Conservation (phyloP, 2,329 filamentous ascomycete species). For the Rasamsonia emersonii region DNA sequence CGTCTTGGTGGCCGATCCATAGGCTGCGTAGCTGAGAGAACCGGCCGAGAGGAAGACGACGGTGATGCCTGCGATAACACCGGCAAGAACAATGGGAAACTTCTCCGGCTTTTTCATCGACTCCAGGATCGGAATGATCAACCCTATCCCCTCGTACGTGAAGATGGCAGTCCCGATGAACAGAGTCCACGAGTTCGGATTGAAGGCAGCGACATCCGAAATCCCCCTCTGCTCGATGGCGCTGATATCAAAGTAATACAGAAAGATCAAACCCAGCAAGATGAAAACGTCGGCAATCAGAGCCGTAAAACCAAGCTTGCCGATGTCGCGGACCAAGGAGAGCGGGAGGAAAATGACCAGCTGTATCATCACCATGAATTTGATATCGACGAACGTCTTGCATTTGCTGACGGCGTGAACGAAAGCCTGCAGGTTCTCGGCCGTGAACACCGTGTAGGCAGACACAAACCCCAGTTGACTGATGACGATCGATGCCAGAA, state of each 20-base stretch:
- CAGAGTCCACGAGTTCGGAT: conserved; percentile 83
- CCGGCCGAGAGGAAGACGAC: conserved; percentile 85
- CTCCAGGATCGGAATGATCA: conserved; percentile 97
- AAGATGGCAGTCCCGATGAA: conserved; percentile 99
- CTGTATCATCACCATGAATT: conserved; percentile 86
- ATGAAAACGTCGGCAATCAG: conserved; percentile 93
- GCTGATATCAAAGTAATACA: conserved; percentile 90
- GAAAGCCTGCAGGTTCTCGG: conserved; percentile 91
- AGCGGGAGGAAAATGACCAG: conserved; percentile 92
- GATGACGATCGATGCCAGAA: conserved; percentile 84
- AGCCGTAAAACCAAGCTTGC: conserved; percentile 91
- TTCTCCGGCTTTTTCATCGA: conserved; percentile 88
- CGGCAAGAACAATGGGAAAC: conserved; percentile 79
- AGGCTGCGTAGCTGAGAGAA: conserved; percentile 89
- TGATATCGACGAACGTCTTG: conserved; percentile 74
- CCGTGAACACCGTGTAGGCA: conserved; percentile 94
- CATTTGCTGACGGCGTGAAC: conserved; percentile 86
- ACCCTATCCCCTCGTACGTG: conserved; percentile 93
- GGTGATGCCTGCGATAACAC: conserved; percentile 93
- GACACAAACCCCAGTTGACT: conserved; percentile 93
- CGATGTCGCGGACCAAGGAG: conserved; percentile 89
- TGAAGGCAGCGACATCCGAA: conserved; percentile 84
- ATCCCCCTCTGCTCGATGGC: conserved; percentile 70
- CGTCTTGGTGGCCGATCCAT: conserved; percentile 89
- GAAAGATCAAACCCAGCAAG: conserved; percentile 78